Conservation (phyloP, 306 rosid species). For the Macrotyloma uniflorum region DNA sequence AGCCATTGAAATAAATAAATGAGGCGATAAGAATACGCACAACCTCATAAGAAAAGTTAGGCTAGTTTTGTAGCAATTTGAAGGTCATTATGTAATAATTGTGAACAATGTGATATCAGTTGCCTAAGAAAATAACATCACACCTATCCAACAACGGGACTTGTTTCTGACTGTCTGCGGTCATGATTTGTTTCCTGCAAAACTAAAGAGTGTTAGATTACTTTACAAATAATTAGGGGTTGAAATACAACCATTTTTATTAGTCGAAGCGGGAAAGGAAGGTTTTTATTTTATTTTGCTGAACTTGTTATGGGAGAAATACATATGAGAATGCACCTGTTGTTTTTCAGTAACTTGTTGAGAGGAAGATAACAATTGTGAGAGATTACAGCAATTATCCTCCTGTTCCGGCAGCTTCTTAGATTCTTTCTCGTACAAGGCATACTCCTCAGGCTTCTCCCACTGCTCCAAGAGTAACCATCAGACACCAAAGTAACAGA, state of each 20-base stretch:
- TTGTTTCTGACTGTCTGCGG: conserved; percentile 50
- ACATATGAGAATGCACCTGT: conserved; percentile 50
- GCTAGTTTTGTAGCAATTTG: conserved; percentile 19
- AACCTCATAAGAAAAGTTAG: not conserved
- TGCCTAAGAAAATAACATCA: conserved; percentile 30
- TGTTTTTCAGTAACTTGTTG: conserved; percentile 48
- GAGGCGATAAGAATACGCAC: not conserved
- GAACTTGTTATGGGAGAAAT: conserved; percentile 35
- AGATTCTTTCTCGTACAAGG: conserved; percentile 59
- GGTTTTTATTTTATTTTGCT: conserved; percentile 11
- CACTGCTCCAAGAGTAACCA: conserved; percentile 62
- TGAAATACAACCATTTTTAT: not conserved
- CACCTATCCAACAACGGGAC: conserved; percentile 48
- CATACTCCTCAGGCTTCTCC: conserved; percentile 86
- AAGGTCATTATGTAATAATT: conserved; percentile 17
- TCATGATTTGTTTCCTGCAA: conserved; percentile 62
- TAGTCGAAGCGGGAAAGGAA: conserved; percentile 31
- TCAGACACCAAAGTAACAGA: conserved; percentile 28
- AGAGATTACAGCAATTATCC: conserved; percentile 42
- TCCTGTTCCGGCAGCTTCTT: conserved; percentile 54
- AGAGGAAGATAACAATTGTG: conserved; percentile 48
- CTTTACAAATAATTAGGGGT: conserved; percentile 11
- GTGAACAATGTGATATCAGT: conserved; percentile 23
- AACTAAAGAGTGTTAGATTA: conserved; percentile 29
- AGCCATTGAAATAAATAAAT: conserved; percentile 19